A percentile compares a stretch with the other conserved stretches of the same genome.
Evolutionary conservation across 1,139 yeast species (phyloP).

Genomic region (Taphrina betulina): DNA sequence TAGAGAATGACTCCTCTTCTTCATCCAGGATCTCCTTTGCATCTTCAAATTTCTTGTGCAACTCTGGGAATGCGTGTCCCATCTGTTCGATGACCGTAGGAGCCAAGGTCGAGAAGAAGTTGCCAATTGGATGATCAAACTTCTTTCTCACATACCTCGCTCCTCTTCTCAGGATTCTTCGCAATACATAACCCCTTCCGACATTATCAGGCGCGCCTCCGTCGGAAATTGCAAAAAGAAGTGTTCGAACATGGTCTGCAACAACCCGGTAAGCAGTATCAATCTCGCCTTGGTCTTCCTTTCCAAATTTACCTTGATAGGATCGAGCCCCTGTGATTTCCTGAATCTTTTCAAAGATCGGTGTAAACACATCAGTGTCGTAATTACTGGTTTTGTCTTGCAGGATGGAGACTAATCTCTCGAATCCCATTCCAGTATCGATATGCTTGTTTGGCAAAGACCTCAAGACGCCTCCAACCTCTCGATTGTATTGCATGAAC

Average conservation of each 20-base stretch:
- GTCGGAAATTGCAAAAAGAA: slow-evolving; percentile 92
- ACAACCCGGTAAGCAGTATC: slow-evolving; percentile 97
- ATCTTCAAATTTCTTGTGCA: slow-evolving; percentile 65
- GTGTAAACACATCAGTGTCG: slow-evolving; percentile 94
- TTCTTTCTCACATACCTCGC: slow-evolving; percentile 95
- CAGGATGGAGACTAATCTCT: slow-evolving; percentile 88
- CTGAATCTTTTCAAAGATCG: slow-evolving; percentile 78
- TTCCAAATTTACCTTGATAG: slow-evolving; percentile 88
- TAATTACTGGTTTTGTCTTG: slow-evolving; percentile 90
- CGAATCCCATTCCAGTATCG: slow-evolving; percentile 99
- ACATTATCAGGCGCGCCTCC: slow-evolving; percentile 99
- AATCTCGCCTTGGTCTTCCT: slow-evolving; percentile 86
- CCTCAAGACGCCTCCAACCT: slow-evolving; percentile 75
- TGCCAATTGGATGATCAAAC: slow-evolving; percentile 92
- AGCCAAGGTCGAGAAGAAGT: slow-evolving; percentile 84
- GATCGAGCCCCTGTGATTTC: slow-evolving; percentile 91
- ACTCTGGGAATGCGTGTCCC: slow-evolving; percentile 79
- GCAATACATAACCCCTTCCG: slow-evolving; percentile 96
- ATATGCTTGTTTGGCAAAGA: slow-evolving; percentile 89
- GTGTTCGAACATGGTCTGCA: slow-evolving; percentile 97
- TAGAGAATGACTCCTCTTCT: slow-evolving; percentile 91
- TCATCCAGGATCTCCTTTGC: slow-evolving; percentile 89
- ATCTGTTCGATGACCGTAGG: slow-evolving; percentile 92
- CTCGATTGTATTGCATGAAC: slow-evolving; percentile 94
- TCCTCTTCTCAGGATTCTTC: slow-evolving; percentile 97